Evolutionary conservation across 1,284 basidiomycete species (phyloP).

Genomic region (Apiotrichum mycotoxinovorans): DNA sequence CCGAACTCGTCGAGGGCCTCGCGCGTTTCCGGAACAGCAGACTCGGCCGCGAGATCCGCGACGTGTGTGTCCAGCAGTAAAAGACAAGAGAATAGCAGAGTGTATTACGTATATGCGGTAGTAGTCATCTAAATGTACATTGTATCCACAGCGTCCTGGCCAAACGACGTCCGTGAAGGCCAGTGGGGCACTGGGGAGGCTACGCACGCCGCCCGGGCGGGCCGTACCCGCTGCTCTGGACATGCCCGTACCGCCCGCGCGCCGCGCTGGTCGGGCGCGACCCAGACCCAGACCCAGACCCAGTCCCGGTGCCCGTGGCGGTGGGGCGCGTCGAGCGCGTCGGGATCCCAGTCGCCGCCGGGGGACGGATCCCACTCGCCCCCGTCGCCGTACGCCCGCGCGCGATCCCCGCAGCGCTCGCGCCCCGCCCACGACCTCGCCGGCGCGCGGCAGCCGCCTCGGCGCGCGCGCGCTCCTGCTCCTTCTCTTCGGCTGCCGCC

Average conservation of each 20-base stretch:
- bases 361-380: too few species aligned
- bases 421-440: constrained; percentile 8
- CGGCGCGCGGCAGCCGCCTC: constrained; percentile 6
- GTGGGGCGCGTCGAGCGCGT: constrained; percentile 3
- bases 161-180: too few species aligned
- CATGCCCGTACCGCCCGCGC: constrained; percentile 38
- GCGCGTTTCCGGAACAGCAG: constrained; percentile 33
- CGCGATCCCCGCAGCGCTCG: not conserved
- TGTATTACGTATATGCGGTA: not conserved
- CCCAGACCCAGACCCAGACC: too few species aligned
- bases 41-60: constrained; percentile 37
- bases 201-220: constrained; percentile 19
- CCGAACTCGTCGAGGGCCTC: constrained; percentile 39
- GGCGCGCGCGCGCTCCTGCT: constrained; percentile 8
- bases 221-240: constrained; percentile 48
- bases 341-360: constrained; percentile 2
- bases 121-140: not conserved
- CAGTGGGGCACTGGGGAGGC: too few species aligned
- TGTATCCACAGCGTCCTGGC: not conserved
- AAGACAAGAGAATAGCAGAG: not conserved
- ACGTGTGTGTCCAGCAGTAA: constrained; percentile 41
- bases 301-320: not conserved
- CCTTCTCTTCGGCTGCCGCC: constrained; percentile 26
- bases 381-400: not conserved
- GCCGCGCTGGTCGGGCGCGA: constrained; percentile 8